Base-by-base conservation (phyloP, 129 eudicot species). In the Tagetes erecta region DNA sequence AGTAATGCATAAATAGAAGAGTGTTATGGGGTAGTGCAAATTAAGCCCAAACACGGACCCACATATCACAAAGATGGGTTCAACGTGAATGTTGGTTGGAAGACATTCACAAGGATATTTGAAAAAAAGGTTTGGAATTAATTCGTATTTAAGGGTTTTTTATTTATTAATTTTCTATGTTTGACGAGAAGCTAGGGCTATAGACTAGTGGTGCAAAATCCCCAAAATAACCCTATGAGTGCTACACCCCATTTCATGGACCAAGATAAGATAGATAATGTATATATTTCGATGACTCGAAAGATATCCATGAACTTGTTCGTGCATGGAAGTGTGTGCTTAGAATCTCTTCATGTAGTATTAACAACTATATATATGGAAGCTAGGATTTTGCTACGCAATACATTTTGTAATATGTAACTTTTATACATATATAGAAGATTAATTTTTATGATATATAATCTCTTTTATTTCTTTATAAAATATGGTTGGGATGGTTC, bases 81-180 rank as follows among this genome's bases (percentile, higher is more conserved):
- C 91, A 81, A 90, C 91, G 93, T 90, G 98, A 90, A 90, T 94
- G 98, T 94, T 94, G 92, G 98, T 90, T 94, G 87, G 86, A 72
- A 63, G 77, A 90, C 88, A 86, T 93, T 81, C 96, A 92, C 91
- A 81, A 50, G 86, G 79, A 81, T 71, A 76, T 87, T 65, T 75
- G 77, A 72, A 82, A 72, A 71, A 52, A 38, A 20, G 27, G 45
- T 30, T 71, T 72, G n/a, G 67, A 58, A 79, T 44, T 79, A 40
- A 35, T 64, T 63, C 50, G 73, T 51, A 8, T 51, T 70, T 3
- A 31, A 3, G 13, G 34, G 41, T 64, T 68, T 51, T 57, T 34
- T 60, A 8, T 42, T 42, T 53, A 36, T 64, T 71, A 42, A 57
- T 69, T 77, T 7, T 64, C 69, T 69, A 11, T 47, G 56, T 60